Evolutionary conservation across 2,329 filamentous ascomycete species (phyloP).

Genomic region (Fusarium goolgardi): DNA sequence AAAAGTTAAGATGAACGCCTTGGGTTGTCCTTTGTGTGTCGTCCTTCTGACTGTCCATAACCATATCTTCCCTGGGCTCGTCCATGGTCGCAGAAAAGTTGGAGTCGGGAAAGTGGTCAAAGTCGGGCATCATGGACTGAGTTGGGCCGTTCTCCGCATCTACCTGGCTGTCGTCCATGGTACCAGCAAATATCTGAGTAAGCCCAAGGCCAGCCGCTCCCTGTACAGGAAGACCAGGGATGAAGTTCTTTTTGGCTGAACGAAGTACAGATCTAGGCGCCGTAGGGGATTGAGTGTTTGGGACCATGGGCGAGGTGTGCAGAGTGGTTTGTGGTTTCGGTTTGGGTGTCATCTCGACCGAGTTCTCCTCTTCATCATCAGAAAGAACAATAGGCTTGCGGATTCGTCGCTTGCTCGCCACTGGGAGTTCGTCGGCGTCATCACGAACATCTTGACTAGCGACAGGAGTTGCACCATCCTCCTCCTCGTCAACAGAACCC

Average conservation of each 20-base stretch:
- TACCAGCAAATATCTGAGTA: conserved; percentile 91
- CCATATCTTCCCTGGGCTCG: conserved; percentile 63
- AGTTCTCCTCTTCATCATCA: conserved; percentile 69
- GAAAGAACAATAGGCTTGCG: conserved; percentile 68
- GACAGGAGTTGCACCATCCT: conserved; percentile 51
- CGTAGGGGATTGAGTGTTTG: conserved; percentile 62
- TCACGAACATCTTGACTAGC: conserved; percentile 52
- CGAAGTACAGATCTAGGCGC: conserved; percentile 73
- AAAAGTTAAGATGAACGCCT: conserved; percentile 66
- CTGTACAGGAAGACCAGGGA: conserved; percentile 73
- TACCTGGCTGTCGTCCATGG: conserved; percentile 76
- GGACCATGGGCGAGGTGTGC: conserved; percentile 57
- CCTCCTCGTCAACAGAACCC: conserved; percentile 37
- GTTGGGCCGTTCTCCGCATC: conserved; percentile 49
- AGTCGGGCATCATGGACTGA: conserved; percentile 66
- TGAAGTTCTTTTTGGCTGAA: conserved; percentile 75
- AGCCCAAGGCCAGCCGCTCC: conserved; percentile 76
- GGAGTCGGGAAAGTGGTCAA: conserved; percentile 67
- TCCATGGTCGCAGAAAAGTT: conserved; percentile 72
- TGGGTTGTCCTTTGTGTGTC: conserved; percentile 55
- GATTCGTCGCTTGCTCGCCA: conserved; percentile 58
- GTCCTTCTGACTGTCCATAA: conserved; percentile 58
- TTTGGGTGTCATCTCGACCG: conserved; percentile 61
- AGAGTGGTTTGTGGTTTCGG: conserved; percentile 59
- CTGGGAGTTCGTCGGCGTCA: conserved; percentile 55